These are phyloP conservation scores for Triadica sebifera DNA, from an alignment of 345 rosid species.

Conservation along the genomic window DNA sequence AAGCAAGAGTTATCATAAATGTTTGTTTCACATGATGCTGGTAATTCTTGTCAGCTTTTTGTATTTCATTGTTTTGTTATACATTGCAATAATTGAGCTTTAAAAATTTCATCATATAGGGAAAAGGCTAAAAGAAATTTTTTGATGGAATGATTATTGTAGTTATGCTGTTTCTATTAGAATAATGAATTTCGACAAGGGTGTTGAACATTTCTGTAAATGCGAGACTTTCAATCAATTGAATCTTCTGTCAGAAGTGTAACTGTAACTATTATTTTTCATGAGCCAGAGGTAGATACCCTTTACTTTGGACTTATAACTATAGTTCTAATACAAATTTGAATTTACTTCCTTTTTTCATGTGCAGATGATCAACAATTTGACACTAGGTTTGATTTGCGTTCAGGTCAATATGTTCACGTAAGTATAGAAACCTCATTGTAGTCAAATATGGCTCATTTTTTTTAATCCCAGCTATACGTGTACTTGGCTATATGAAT, in stretches of 20 bases:
- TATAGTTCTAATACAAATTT: neutral
- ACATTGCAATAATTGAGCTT: neutral
- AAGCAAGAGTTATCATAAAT: neutral
- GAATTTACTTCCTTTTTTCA: neutral
- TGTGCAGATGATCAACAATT: constrained; percentile 40
- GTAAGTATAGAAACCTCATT: constrained; percentile 36
- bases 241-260: no score
- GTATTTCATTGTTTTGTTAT: neutral
- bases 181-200: neutral
- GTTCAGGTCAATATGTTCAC: constrained; percentile 27
- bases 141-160: neutral
- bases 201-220: neutral
- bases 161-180: neutral
- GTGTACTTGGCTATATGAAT: neutral
- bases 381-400: constrained; percentile 39
- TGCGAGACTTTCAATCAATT: neutral
- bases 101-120: neutral
- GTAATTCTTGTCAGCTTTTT: neutral
- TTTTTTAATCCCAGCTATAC: neutral
- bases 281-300: neutral
- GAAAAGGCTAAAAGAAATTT: neutral
- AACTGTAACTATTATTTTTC: neutral
- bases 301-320: no score
- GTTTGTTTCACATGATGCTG: neutral
- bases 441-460: neutral